Percentiles rank a stretch among this genome's conserved stretches.
Evolutionary conservation across 139 green algal species (phyloP).

Genomic region (Pleodorina starrii): DNA sequence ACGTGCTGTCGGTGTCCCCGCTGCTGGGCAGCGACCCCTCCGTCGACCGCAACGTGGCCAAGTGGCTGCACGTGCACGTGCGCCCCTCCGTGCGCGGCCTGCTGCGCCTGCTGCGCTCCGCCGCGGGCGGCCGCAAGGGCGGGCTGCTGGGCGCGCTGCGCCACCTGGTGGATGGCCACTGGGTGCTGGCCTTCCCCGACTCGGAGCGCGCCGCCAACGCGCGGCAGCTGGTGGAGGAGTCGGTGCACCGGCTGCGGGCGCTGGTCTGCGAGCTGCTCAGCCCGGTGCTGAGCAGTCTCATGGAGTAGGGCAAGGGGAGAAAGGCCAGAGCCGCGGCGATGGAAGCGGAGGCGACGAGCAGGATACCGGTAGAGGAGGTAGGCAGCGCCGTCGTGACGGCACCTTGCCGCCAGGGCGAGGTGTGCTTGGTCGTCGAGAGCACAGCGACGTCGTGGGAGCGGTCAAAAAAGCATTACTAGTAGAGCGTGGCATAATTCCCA

Average conservation of each 20-base stretch:
- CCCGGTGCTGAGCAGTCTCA: conserved; percentile 43
- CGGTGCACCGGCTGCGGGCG: conserved; percentile 52
- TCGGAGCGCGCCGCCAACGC: conserved; percentile 66
- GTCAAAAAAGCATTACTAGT: too few species aligned
- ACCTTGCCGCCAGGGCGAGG: too few species aligned
- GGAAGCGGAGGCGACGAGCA: too few species aligned
- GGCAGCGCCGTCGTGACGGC: too few species aligned
- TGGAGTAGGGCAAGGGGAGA: too few species aligned
- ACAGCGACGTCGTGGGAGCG: too few species aligned
- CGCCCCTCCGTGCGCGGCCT: conserved; percentile 80
- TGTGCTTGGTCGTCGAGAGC: too few species aligned
- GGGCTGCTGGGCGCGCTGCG: conserved; percentile 64
- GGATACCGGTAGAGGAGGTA: too few species aligned
- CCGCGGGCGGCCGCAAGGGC: conserved; percentile 52
- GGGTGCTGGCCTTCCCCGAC: conserved; percentile 86
- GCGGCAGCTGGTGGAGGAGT: conserved; percentile 65
- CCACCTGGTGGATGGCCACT: conserved; percentile 87
- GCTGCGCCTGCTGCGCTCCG: conserved; percentile 60
- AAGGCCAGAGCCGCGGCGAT: too few species aligned
- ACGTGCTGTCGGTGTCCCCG: conserved; percentile 83
- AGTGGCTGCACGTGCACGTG: conserved; percentile 90
- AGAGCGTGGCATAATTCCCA: too few species aligned
- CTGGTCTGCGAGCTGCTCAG: conserved; percentile 62
- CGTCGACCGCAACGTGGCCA: conserved; percentile 71
- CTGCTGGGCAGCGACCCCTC: conserved; percentile 75